Percentiles rank a stretch among this genome's conserved stretches.
phyloP scores from a whole-genome alignment of 768 basidiomycete genomes.

The Termitomyces sp. region DNA sequence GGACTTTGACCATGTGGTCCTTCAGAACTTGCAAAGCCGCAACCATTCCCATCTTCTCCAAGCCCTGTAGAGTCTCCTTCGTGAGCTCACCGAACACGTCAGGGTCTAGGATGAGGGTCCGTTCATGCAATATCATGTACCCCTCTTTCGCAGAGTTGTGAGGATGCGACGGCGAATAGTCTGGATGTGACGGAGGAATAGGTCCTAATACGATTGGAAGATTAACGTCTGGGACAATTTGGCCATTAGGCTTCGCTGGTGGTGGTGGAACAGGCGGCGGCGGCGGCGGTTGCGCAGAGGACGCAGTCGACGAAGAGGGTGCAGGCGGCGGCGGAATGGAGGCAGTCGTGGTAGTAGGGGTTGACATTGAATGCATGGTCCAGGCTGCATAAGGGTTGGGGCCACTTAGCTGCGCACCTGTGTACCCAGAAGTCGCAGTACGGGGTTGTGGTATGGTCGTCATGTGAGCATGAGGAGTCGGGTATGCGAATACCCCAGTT shows the following conservation, averaged over 20 bases:
- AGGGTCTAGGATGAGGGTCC: slow-evolving; percentile 80
- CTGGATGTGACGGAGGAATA: slow-evolving; percentile 60
- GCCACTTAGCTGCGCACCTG: slow-evolving; percentile 19
- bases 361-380: slow-evolving; percentile 24
- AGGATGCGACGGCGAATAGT: slow-evolving; percentile 38
- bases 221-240: slow-evolving; percentile 48
- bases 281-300: slow-evolving; percentile 19
- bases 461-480: slow-evolving; percentile 23
- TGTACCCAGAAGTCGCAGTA: slow-evolving; percentile 22
- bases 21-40: slow-evolving; percentile 80
- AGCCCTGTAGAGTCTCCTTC: slow-evolving; percentile 62
- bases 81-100: slow-evolving; percentile 77
- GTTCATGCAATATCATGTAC: slow-evolving; percentile 79
- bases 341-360: slow-evolving; percentile 25
- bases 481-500: slow-evolving; percentile 39
- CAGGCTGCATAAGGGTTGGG: slow-evolving; percentile 38
- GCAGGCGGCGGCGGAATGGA: slow-evolving; percentile 22
- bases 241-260: slow-evolving; percentile 12
- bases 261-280: slow-evolving; percentile 19
- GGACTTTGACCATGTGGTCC: slow-evolving; percentile 76
- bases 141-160: slow-evolving; percentile 49
- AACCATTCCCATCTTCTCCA: slow-evolving; percentile 78
- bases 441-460: slow-evolving; percentile 20
- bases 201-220: slow-evolving; percentile 77
- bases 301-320: slow-evolving; percentile 16